These are phyloP conservation scores for Cephaloascus fragrans DNA, from an alignment of 805 yeast species.

Conservation along the genomic window DNA sequence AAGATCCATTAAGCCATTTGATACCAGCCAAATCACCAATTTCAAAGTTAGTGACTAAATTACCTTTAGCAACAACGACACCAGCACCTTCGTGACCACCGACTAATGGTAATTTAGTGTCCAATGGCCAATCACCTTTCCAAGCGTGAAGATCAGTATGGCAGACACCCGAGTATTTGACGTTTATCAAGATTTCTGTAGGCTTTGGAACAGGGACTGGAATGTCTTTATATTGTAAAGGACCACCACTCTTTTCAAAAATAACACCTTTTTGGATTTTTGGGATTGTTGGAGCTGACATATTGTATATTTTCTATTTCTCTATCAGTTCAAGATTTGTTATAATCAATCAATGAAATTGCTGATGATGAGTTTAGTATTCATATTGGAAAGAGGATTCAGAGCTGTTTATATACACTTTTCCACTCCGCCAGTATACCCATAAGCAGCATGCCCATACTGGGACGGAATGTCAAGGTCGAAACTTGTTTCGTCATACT, in stretches of 20 bases:
- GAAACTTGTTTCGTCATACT: no score
- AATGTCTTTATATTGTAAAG: conserved; percentile 57
- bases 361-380: no score
- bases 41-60: conserved; percentile 6
- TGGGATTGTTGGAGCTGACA: conserved; percentile 48
- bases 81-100: conserved; percentile 21
- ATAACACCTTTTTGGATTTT: conserved; percentile 62
- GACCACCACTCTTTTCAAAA: conserved; percentile 58
- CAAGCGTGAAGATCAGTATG: conserved; percentile 31
- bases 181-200: conserved; percentile 14
- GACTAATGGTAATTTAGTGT: conserved; percentile 7
- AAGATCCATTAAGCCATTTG: conserved; percentile 4
- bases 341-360: no score
- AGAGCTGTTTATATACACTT: no score
- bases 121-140: conserved; percentile 27
- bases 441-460: no score
- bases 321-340: neutral
- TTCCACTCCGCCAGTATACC: no score
- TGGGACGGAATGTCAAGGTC: no score
- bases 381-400: no score
- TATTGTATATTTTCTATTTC: neutral
- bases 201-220: conserved; percentile 36
- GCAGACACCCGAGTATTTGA: conserved; percentile 30
- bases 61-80: conserved; percentile 11
- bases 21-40: conserved; percentile 1